Conservation (phyloP, 2,329 filamentous ascomycete species). For the Seiridium unicorne region DNA sequence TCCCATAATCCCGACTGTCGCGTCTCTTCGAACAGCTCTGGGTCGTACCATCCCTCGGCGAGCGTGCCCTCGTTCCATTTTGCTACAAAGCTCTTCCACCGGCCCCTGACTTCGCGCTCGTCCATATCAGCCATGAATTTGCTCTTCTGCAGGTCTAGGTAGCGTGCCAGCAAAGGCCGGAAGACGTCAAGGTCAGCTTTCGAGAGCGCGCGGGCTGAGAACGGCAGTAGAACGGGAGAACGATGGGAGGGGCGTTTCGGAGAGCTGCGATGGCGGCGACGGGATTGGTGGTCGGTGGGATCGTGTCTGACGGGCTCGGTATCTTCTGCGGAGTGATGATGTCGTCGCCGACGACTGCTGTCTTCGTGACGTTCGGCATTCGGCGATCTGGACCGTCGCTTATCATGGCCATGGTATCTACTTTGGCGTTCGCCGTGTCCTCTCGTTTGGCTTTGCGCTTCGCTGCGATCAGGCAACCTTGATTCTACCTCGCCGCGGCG, state of each 20-base stretch:
- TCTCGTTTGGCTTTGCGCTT: not conserved
- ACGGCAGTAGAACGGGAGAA: conserved; percentile 52
- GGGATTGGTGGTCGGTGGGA: not conserved
- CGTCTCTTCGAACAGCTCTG: conserved; percentile 55
- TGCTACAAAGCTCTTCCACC: conserved; percentile 90
- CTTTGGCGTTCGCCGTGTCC: not conserved
- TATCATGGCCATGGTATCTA: not conserved
- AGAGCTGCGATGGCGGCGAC: conserved; percentile 29
- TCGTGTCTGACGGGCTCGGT: no score
- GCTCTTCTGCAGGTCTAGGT: conserved; percentile 85
- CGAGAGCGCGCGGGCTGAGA: conserved; percentile 61
- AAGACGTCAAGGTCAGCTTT: conserved; percentile 68
- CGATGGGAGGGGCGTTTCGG: conserved; percentile 1
- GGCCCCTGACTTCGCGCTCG: conserved; percentile 72
- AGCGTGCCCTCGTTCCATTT: conserved; percentile 93
- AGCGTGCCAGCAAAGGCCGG: conserved; percentile 74
- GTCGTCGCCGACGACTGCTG: no score
- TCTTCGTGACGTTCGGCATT: not conserved
- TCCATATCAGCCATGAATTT: conserved; percentile 66
- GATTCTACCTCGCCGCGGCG: not conserved
- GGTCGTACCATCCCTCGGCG: conserved; percentile 91
- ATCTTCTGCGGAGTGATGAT: no score
- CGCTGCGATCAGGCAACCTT: no score
- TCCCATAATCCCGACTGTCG: conserved; percentile 1
- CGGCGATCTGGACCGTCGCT: not conserved